These are phyloP conservation scores for Backusella macrospora DNA, from an alignment of 192 early-diverging fungal genomes.

Conservation along the genomic window DNA sequence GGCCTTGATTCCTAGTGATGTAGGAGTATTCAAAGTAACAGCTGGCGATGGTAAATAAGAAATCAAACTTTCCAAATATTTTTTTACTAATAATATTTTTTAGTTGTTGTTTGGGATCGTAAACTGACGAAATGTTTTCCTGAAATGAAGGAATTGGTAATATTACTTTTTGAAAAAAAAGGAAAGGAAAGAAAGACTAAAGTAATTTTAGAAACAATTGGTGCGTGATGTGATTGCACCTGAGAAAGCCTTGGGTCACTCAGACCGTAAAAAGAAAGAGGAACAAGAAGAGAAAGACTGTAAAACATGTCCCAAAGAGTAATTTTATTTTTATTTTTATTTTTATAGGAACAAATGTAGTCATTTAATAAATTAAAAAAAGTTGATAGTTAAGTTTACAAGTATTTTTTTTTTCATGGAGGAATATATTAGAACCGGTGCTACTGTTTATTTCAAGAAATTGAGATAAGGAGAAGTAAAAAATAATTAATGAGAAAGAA, in stretches of 20 bases:
- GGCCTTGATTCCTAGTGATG: constrained; percentile 62
- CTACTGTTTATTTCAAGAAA: no score
- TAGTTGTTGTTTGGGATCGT: constrained; percentile 65
- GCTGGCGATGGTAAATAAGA: constrained; percentile 50
- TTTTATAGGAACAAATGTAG: background rate
- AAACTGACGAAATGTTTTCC: constrained; percentile 68
- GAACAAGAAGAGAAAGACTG: constrained; percentile 14
- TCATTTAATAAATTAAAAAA: background rate
- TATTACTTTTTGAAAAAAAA: background rate
- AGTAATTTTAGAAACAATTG: constrained; percentile 56
- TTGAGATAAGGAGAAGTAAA: no score
- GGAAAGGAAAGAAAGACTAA: background rate
- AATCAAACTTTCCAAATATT: background rate
- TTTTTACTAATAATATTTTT: constrained; percentile 5
- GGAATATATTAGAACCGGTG: background rate
- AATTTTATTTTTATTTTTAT: background rate
- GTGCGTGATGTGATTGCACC: constrained; percentile 67
- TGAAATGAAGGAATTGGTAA: constrained; percentile 72
- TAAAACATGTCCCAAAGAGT: constrained; percentile 26
- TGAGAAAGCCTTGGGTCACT: constrained; percentile 68
- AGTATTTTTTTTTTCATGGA: background rate
- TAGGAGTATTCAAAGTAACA: constrained; percentile 51
- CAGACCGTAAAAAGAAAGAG: constrained; percentile 45
- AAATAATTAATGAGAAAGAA: no score
- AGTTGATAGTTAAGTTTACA: background rate